Evolutionary conservation across 305 asterid genomes (phyloP).

Genomic region (Caryopteris hybrid): DNA sequence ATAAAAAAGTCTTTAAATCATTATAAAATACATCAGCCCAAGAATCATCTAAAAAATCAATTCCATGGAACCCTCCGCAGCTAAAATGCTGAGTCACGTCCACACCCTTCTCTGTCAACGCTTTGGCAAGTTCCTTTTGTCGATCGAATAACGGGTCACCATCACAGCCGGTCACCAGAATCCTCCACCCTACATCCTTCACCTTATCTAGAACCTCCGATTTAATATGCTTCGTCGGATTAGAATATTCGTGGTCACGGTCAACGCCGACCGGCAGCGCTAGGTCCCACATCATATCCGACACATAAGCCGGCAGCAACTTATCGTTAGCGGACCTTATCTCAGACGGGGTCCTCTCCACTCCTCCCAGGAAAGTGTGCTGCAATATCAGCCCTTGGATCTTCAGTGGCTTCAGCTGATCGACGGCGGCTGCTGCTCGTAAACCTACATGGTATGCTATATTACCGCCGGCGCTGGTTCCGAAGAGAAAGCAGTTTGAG

Average conservation of each 20-base stretch:
- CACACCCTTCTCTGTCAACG: conserved; percentile 23
- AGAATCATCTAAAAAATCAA: conserved; percentile 18
- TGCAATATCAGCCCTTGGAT: conserved; percentile 48
- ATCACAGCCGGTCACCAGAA: conserved; percentile 27
- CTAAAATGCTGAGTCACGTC: conserved; percentile 12
- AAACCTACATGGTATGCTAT: conserved; percentile 18
- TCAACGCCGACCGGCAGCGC: conserved; percentile 25
- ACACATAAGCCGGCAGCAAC: conserved; percentile 3
- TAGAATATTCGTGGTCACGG: conserved; percentile 30
- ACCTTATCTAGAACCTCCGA: background rate
- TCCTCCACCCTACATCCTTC: conserved; percentile 11
- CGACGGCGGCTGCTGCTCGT: conserved; percentile 14
- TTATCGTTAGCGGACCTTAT: conserved; percentile 24
- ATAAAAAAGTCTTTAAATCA: conserved; percentile 3
- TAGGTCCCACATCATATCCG: conserved; percentile 34
- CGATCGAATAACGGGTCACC: conserved; percentile 32
- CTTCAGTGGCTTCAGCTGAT: conserved; percentile 30
- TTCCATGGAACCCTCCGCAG: conserved; percentile 22
- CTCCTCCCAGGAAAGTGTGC: conserved; percentile 49
- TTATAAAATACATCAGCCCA: conserved; percentile 3
- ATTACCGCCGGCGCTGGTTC: conserved; percentile 36
- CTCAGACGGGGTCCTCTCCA: conserved; percentile 34
- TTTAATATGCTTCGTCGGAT: conserved; percentile 5
- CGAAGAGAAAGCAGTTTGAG: conserved; percentile 35
- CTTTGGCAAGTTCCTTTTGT: conserved; percentile 12